Conservation (phyloP, 768 basidiomycete genomes). For the Amyloporia xantha region DNA sequence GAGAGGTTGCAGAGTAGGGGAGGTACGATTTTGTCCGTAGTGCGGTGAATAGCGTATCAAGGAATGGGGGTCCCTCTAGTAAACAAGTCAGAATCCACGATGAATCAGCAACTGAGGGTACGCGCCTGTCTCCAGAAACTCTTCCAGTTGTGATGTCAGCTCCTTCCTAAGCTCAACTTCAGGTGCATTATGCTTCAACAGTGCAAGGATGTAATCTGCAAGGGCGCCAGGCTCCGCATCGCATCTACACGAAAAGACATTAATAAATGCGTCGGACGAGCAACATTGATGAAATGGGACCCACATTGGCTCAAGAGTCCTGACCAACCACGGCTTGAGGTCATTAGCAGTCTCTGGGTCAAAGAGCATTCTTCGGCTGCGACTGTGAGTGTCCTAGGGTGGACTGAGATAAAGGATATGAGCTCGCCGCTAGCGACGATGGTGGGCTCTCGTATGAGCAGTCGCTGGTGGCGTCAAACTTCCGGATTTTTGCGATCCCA, state of each 20-base stretch:
- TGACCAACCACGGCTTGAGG: conserved; percentile 84
- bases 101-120: conserved; percentile 1
- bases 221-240: conserved; percentile 94
- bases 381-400: neutral
- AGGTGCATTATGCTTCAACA: conserved; percentile 84
- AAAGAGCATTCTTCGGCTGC: conserved; percentile 47
- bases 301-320: conserved; percentile 88
- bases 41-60: conserved; percentile 79
- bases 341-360: conserved; percentile 57
- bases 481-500: conserved; percentile 4
- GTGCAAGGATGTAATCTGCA: conserved; percentile 89
- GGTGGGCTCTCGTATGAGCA: neutral
- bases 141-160: conserved; percentile 69
- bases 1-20: conserved; percentile 53
- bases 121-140: conserved; percentile 89
- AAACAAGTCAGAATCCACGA: neutral
- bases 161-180: conserved; percentile 80
- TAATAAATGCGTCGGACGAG: conserved; percentile 6
- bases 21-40: conserved; percentile 83
- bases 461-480: conserved; percentile 13
- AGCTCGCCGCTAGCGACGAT: conserved; percentile 10
- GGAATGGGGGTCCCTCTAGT: conserved; percentile 65
- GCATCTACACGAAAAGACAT: conserved; percentile 54
- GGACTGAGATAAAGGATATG: conserved; percentile 2
- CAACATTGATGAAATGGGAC: conserved; percentile 19